Evolutionary conservation across 306 rosid genomes (phyloP).

Genomic region (Boehmeria nivea): DNA sequence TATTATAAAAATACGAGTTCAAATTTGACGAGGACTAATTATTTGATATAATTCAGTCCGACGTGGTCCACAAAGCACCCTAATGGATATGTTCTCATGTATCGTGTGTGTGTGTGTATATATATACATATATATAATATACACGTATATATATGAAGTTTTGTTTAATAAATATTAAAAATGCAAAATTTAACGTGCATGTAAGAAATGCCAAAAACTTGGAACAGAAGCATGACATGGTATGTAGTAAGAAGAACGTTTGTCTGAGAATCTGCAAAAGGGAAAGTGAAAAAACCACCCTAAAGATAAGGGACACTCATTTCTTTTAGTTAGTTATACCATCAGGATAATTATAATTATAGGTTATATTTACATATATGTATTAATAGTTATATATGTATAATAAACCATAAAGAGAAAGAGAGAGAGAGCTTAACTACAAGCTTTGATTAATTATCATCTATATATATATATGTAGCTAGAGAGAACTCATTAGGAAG

Average conservation of each 20-base stretch:
- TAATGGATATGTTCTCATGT: no score
- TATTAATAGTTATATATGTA: no score
- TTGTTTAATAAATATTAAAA: no score
- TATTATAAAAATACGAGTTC: no score
- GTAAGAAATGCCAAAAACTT: neutral
- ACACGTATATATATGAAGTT: neutral
- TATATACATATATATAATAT: no score
- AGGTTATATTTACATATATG: no score
- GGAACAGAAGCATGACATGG: conserved; percentile 10
- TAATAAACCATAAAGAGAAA: no score
- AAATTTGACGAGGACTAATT: no score
- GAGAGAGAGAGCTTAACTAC: conserved; percentile 26
- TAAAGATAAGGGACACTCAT: conserved; percentile 68
- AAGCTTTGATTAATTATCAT: conserved; percentile 2
- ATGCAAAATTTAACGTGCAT: no score
- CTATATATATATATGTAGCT: neutral
- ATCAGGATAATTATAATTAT: conserved; percentile 26
- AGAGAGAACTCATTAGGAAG: neutral
- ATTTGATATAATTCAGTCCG: no score
- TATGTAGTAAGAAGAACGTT: conserved; percentile 54
- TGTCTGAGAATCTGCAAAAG: conserved; percentile 84
- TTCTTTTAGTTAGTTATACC: conserved; percentile 37
- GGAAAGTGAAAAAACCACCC: conserved; percentile 57
- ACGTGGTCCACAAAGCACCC: no score
- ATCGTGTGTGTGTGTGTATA: no score